These are phyloP conservation scores for Aleurites moluccanus DNA, from an alignment of 441 rosid genomes.

Conservation along the genomic window DNA sequence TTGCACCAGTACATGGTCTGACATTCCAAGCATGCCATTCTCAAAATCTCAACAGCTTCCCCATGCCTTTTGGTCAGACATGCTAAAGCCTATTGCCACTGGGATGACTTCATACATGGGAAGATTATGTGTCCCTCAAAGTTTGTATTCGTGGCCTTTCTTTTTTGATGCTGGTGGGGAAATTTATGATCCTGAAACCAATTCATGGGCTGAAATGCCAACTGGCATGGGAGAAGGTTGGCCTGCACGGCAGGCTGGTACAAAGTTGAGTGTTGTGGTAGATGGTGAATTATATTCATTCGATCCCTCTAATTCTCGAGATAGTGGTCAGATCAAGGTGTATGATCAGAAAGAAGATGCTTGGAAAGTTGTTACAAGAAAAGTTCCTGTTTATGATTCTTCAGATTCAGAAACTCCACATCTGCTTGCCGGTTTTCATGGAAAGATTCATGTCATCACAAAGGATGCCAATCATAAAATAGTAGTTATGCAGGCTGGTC, in stretches of 20 bases:
- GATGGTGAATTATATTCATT: conserved; percentile 85
- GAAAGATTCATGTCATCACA: conserved; percentile 79
- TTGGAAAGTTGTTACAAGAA: conserved; percentile 81
- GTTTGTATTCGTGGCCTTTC: conserved; percentile 93
- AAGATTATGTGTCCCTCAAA: conserved; percentile 82
- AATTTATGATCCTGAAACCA: conserved; percentile 65
- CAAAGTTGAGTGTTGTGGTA: conserved; percentile 70
- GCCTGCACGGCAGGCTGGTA: conserved; percentile 90
- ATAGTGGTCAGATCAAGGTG: conserved; percentile 70
- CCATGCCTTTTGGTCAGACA: conserved; percentile 68
- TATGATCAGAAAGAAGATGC: conserved; percentile 84
- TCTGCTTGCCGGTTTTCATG: conserved; percentile 77
- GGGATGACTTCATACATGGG: conserved; percentile 91
- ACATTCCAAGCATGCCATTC: conserved; percentile 88
- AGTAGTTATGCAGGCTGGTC: conserved; percentile 62
- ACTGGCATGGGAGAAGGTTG: conserved; percentile 91
- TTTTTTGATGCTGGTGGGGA: conserved; percentile 94
- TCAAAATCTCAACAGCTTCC: conserved; percentile 72
- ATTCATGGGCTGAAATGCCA: conserved; percentile 88
- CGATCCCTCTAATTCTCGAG: conserved; percentile 69
- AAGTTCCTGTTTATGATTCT: conserved; percentile 62
- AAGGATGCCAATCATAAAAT: conserved; percentile 53
- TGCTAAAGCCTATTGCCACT: conserved; percentile 85
- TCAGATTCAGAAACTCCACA: conserved; percentile 73
- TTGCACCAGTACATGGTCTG: conserved; percentile 52